Percentiles rank a stretch among this genome's conserved stretches.
Evolutionary conservation across 2,329 filamentous ascomycete species (phyloP).

Genomic region (Colletotrichum noveboracense): DNA sequence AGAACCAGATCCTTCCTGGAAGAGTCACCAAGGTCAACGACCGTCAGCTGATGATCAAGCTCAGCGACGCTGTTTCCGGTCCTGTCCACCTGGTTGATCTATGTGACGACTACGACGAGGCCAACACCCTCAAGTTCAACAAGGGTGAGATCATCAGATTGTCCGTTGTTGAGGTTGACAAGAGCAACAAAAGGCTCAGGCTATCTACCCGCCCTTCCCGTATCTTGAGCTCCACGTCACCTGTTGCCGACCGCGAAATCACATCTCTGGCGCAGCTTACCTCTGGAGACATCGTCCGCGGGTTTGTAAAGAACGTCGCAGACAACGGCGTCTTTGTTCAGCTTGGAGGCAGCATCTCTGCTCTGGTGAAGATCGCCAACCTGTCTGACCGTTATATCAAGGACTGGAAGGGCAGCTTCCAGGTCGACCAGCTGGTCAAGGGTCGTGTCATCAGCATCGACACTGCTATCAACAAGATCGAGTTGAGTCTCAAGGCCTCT

Average conservation of each 20-base stretch:
- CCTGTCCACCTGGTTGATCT: slow-evolving; percentile 84
- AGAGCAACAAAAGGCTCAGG: slow-evolving; percentile 81
- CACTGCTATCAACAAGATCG: slow-evolving; percentile 70
- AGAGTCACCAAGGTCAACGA: slow-evolving; percentile 87
- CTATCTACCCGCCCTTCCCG: slow-evolving; percentile 87
- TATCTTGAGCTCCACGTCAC: slow-evolving; percentile 83
- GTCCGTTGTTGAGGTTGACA: slow-evolving; percentile 82
- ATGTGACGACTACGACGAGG: slow-evolving; percentile 83
- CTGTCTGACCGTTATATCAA: slow-evolving; percentile 91
- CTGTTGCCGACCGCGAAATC: slow-evolving; percentile 83
- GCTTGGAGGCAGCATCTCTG: slow-evolving; percentile 81
- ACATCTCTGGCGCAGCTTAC: slow-evolving; percentile 72
- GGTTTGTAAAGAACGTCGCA: slow-evolving; percentile 89
- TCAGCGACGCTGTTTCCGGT: slow-evolving; percentile 80
- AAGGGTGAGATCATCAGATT: slow-evolving; percentile 89
- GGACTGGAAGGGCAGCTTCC: slow-evolving; percentile 91
- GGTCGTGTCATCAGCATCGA: slow-evolving; percentile 83
- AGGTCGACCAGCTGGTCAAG: slow-evolving; percentile 88
- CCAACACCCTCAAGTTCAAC: slow-evolving; percentile 74
- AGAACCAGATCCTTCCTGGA: slow-evolving; percentile 82
- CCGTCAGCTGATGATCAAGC: slow-evolving; percentile 81
- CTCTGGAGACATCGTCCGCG: slow-evolving; percentile 80
- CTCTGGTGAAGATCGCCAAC: slow-evolving; percentile 84
- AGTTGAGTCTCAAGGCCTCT: slow-evolving; percentile 87
- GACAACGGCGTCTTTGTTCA: slow-evolving; percentile 90